Evolutionary conservation across 208 protist species (phyloP).

Genomic region (Herpetomonas samuelpessoai): DNA sequence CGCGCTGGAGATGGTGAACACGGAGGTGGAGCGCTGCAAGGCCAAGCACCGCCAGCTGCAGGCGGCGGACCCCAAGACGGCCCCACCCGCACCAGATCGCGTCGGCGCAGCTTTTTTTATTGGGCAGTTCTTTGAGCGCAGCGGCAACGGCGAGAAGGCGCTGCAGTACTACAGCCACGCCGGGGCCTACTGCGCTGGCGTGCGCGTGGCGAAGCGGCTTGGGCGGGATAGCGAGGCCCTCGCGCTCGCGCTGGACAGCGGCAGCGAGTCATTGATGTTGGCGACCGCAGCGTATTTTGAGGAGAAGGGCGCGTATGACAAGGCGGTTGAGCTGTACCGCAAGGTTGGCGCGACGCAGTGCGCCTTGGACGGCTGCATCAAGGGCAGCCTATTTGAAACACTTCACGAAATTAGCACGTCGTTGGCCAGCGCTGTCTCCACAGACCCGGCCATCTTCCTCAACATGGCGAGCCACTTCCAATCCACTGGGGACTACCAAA

Average conservation of each 20-base stretch:
- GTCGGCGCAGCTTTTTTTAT: slow-evolving; percentile 93
- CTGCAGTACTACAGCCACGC: slow-evolving; percentile 91
- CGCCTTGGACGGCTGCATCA: slow-evolving; percentile 92
- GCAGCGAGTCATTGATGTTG: slow-evolving; percentile 78
- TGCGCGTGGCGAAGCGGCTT: slow-evolving; percentile 79
- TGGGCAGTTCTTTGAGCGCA: slow-evolving; percentile 86
- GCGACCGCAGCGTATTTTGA: slow-evolving; percentile 91
- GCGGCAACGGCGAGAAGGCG: slow-evolving; percentile 48
- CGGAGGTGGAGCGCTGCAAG: slow-evolving; percentile 56
- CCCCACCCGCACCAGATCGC: slow-evolving; percentile 37
- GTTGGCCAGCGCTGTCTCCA: slow-evolving; percentile 55
- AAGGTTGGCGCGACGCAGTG: slow-evolving; percentile 89
- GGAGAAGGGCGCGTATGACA: slow-evolving; percentile 78
- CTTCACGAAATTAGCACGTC: slow-evolving; percentile 92
- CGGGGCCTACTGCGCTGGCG: slow-evolving; percentile 86
- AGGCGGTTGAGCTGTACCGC: slow-evolving; percentile 94
- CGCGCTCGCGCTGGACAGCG: slow-evolving; percentile 69
- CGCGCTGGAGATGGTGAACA: slow-evolving; percentile 81
- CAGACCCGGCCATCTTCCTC: slow-evolving; percentile 88
- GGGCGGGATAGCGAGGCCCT: slow-evolving; percentile 75
- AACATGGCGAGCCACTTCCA: slow-evolving; percentile 93
- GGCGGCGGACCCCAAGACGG: slow-evolving; percentile 26
- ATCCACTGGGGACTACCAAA: slow-evolving; percentile 74
- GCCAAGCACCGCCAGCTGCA: slow-evolving; percentile 51
- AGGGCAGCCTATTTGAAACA: slow-evolving; percentile 87